Percentiles rank a stretch among this genome's conserved stretches.
Evolutionary conservation across 306 rosid species (phyloP).

Genomic region (Ziziphus jujuba): DNA sequence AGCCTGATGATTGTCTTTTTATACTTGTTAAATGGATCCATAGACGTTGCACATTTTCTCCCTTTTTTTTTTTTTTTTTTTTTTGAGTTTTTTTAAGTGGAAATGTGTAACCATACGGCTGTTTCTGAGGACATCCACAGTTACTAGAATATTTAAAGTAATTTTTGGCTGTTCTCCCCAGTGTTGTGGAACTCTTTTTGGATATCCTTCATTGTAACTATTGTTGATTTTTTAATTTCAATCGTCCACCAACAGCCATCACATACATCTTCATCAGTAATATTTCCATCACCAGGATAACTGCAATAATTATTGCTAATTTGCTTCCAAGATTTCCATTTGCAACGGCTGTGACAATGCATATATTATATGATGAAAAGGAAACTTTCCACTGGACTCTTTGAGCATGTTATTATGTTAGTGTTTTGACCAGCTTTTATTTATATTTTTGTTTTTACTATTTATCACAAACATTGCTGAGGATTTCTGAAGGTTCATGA

Average conservation of each 20-base stretch:
- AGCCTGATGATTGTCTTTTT: not conserved
- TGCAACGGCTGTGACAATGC: not conserved
- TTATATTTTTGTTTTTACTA: not conserved
- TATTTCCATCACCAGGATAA: no score
- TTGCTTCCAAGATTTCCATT: not conserved
- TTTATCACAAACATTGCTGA: conserved; percentile 1
- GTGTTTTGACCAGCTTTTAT: not conserved
- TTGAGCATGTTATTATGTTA: conserved; percentile 1
- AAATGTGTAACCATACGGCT: not conserved
- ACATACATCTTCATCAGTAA: no score
- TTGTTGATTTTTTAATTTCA: no score
- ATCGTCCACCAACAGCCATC: no score
- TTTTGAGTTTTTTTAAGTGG: not conserved
- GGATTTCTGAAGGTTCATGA: conserved; percentile 19
- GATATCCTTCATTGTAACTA: no score
- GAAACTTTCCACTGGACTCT: not conserved
- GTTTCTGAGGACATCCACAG: not conserved
- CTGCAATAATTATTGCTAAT: no score
- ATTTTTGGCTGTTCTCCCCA: no score
- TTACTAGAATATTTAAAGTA: not conserved
- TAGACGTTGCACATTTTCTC: not conserved
- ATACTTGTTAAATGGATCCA: not conserved
- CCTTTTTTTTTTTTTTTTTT: no score
- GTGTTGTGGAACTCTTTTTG: no score
- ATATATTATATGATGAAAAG: not conserved